Base-by-base conservation (phyloP, 2,329 filamentous ascomycete species). In the Sporothrix brasiliensis region DNA sequence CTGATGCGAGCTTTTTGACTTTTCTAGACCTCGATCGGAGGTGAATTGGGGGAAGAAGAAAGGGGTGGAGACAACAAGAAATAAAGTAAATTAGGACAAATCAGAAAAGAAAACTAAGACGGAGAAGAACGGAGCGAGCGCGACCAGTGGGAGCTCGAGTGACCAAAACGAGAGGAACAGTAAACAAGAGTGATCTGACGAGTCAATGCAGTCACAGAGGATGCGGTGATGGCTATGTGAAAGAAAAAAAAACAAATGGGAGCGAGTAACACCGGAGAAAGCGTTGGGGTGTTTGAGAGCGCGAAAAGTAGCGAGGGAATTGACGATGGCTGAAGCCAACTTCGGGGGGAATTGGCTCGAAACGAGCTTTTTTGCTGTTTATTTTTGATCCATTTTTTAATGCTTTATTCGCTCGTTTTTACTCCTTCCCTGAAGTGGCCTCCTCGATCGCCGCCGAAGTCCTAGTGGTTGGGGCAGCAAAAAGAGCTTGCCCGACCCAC, bases 301-400 rank as follows among this genome's bases (percentile, higher is more conserved):
- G 56, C 49, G 70, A 49, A 60, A 69, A 44, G 70, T 39, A 70
- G 70, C 67, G 70, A 70, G 70, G 52, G 67, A 73, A 73, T 70
- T 60, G 67, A 60, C 67, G 72, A 72, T 69, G 69, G 50, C 52
- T 19, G 70, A 60, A 69, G 68, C 34, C 49, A 41, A 39, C 53
- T 71, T 73, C 72, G 72, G 72, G 72, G 67, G 68, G 65, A 70
- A 71, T 73, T 71, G 72, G 67, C 70, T 71, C 67, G 70, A 72
- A 68, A 71, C 60, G 63, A 67, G 67, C 61, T 27, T 58, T 69
- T 68, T 56, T 39, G n/a, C 2, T 4, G 6, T 53, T 70, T 69
- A 53, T 69, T 67, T 67, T 24, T 19, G 16, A 14, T 67, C 47
- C 63, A 58, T 56, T 24, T 67, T 70, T 67, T 44, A 67, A 30